Base-by-base conservation (phyloP, 352 stramenopile genomes). In the Phytopythium sindhum region DNA sequence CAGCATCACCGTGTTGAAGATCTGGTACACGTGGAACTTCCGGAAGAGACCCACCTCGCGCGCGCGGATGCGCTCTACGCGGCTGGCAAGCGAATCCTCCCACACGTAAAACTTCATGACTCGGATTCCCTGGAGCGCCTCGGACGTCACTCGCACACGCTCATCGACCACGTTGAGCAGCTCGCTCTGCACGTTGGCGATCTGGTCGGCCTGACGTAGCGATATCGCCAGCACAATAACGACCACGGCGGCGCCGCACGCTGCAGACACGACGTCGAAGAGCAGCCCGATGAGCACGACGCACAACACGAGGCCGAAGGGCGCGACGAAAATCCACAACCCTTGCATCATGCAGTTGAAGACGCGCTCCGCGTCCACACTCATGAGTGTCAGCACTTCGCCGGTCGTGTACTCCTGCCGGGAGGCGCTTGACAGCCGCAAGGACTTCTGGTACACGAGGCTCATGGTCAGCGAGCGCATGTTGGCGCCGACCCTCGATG, bases 61-160 rank as follows among this genome's bases (percentile, higher is more conserved):
- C 7, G 65, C 65, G 8, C 81, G 77, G 41, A 88, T 72, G 45
- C 67, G 66, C 26, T 64, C 64, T 12, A 90, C 65, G 21, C 74
- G 74, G 9, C 63, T 56, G 5, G 53, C 55, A 1, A 87, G 57
- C 1, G 77, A 76, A 0, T 73, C 61, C 60, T 88, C 81, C 88
- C 88, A 98, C 12, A 79, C 86, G 60, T 97, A 96, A 54, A 96
- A 89, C 64, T 97, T 98, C 58, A 98, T 84, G 60, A 89, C 87
- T 35, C 89, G 76, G 48, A 98, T 93, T 3, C 93, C 94, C 17
- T 86, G 69, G 0, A 98, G 73, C 19, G 95, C 85, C 69, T 98
- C 94, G 48, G 93, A 97, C 29, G 95, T 93, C 33, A 97, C 82
- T 63, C 97, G 95, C 9, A 98, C 88, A 6, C 96, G 81, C 29